Evolutionary conservation across 768 basidiomycete genomes (phyloP), one percentile per base, ranked within the genome.

Genomic region (Leccinellum luteum): DNA sequence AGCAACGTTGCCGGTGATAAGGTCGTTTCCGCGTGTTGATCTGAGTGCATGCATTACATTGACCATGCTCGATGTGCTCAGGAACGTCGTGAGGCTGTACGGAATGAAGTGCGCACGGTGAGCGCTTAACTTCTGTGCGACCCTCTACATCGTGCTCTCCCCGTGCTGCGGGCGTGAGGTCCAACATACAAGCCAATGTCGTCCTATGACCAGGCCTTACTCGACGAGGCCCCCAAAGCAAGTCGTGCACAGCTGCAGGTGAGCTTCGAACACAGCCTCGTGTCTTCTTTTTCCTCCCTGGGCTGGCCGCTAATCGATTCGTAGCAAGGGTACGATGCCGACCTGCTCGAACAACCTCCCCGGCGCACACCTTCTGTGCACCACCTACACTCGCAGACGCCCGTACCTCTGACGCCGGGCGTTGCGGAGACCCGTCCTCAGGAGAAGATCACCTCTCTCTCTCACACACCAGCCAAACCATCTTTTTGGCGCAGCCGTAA

Each of bases 301-400:
- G 28, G 28, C 14, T 5, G n/a, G 9, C 34, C 44, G 5, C 41
- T 12, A 10, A 41, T 41, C 38, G 4, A 41, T 19, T 43, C 5
- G 31, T 60, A 85, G 83, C 78, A 79, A 72, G 82, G 84, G 2
- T 85, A 85, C 69, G 78, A 78, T 54, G 74, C 81, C 55, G 78
- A 81, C 62, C 64, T 84, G 17, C 69, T 79, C 35, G 63, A 73
- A 15, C 62, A 73, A 15, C 58, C 52, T 28, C 64, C 63, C 31
- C 62, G 65, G 27, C 74, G 67, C 56, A 61, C 62, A 27, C 60
- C 47, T 17, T 63, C 59, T 51, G 10, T 59, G 63, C 69, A 57
- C 50, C 55, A 3, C 41, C 59, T 70, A 10, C 47, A 64, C 6
- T 8, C 56, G 0, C 64, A 38, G 19, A 12, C 25, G 53, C 51